These are phyloP conservation scores for Paracoccidioides brasiliensis DNA, from an alignment of 2,329 filamentous ascomycete genomes.

Conservation along the genomic window DNA sequence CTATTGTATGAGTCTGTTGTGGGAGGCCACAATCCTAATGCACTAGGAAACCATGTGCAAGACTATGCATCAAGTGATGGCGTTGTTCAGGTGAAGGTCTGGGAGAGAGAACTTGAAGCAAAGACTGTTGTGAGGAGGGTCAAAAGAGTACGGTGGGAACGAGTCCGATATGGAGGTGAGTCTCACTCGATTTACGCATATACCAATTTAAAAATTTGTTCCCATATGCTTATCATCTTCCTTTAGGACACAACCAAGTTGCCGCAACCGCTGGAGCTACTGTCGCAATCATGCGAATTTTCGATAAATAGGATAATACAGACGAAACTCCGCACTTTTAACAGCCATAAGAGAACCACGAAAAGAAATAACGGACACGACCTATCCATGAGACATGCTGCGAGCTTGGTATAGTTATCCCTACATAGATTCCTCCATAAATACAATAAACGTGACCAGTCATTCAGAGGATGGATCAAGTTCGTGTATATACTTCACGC, in stretches of 20 bases:
- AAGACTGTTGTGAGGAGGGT: constrained; percentile 10
- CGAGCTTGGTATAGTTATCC: no score
- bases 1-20: constrained; percentile 29
- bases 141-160: constrained; percentile 33
- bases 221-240: neutral
- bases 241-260: constrained; percentile 28
- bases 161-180: constrained; percentile 32
- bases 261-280: constrained; percentile 27
- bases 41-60: constrained; percentile 19
- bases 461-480: no score
- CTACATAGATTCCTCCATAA: no score
- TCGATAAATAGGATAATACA: constrained; percentile 16
- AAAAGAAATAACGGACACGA: neutral
- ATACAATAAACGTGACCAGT: no score
- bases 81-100: constrained; percentile 24
- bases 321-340: no score
- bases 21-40: constrained; percentile 15
- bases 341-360: neutral
- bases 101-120: constrained; percentile 19
- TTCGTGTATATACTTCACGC: no score
- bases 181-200: constrained; percentile 3
- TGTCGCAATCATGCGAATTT: constrained; percentile 26
- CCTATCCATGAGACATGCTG: no score
- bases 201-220: no score
- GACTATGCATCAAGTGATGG: constrained; percentile 19